Evolutionary conservation across 306 rosid species (phyloP), one percentile per base, ranked within the genome.

Genomic region (Canavalia gladiata): DNA sequence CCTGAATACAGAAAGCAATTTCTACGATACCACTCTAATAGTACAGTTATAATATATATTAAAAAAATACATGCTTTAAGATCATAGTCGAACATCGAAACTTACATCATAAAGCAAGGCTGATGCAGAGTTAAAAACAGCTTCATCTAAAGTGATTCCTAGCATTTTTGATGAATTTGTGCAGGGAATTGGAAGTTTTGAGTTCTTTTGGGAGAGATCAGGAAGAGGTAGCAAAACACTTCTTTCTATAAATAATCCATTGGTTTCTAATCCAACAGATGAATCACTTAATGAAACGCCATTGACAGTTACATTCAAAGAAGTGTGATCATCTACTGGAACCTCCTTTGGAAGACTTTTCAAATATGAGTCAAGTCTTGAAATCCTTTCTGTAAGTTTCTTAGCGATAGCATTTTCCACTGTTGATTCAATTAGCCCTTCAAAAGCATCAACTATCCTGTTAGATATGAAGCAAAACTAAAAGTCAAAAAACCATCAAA

Each of bases 361-460:
- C 83, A 95, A 85, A 82, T 82, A 81, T n/a, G 89, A 79, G 81
- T 89, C 97, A 8, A 91, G 92, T 88, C 83, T 93, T 81, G 86
- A 87, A 89, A 88, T 83, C 72, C 97, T 97, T 49, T 91, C 83
- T 62, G 79, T 74, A 75, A 95, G 90, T 77, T 90, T 86, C 89
- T 89, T 90, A 62, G 89, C 82, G 79, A 93, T 86, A 2, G 95
- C 90, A 30, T 72, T 79, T 85, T 89, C 97, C 54, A 95, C 95
- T 5, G 90, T 85, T 68, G 93, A 88, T 45, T 82, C 92, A 84
- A 95, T 93, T 81, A 82, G 80, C 65, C 74, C 99, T 88, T 89
- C 93, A 81, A 95, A 95, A 72, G 98, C 97, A 81, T 93, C 74
- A 63, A 95, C 79, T 89, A 93, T 71, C 89, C 99, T 95, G 86